A percentile compares a stretch with the other conserved stretches of the same genome.
Evolutionary conservation across 306 rosid species (phyloP).

Genomic region (Sechiopsis laciniata): DNA sequence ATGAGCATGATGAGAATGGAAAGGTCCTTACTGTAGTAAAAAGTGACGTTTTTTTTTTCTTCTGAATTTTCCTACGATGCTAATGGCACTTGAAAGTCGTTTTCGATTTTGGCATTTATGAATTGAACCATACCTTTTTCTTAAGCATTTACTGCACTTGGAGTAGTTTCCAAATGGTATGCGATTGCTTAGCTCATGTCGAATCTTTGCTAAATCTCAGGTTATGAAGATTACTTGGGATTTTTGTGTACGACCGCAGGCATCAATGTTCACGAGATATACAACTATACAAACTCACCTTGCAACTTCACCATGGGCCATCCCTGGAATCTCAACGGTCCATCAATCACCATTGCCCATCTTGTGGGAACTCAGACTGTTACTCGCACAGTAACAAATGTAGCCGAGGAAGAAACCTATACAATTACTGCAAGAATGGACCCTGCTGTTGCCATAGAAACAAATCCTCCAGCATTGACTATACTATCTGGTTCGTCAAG

Average conservation of each 20-base stretch:
- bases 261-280: conserved; percentile 65
- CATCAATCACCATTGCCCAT: conserved; percentile 81
- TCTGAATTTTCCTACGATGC: background rate
- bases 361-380: conserved; percentile 63
- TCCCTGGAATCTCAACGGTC: conserved; percentile 80
- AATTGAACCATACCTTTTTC: background rate
- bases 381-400: conserved; percentile 74
- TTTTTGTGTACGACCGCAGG: conserved; percentile 91
- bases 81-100: background rate
- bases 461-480: conserved; percentile 83
- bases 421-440: conserved; percentile 70
- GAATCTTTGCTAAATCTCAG: conserved; percentile 33
- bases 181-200: background rate
- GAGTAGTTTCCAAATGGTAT: background rate
- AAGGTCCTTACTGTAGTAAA: background rate
- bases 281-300: conserved; percentile 55
- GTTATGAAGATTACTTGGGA: conserved; percentile 83
- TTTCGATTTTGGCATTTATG: background rate
- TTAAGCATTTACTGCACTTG: background rate
- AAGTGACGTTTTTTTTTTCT: background rate
- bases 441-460: conserved; percentile 79
- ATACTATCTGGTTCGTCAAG: conserved; percentile 54
- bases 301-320: conserved; percentile 71
- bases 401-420: conserved; percentile 87
- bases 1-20: background rate